A percentile compares a stretch with the other conserved stretches of the same genome.
phyloP scores from a whole-genome alignment of 176 grass and related monocot species.

The Puya raimondii region DNA sequence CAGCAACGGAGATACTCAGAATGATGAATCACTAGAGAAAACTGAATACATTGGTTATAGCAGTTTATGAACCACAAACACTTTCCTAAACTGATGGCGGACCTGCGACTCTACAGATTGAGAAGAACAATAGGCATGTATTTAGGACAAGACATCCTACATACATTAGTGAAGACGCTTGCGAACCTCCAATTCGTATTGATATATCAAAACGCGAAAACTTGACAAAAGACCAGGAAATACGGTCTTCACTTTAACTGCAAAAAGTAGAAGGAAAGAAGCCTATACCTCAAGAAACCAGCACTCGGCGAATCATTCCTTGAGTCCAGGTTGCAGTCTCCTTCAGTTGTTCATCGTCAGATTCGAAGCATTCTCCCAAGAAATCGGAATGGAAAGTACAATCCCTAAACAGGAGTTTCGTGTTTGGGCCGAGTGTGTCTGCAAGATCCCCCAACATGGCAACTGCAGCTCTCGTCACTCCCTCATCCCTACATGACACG shows the following conservation, averaged over 20 bases:
- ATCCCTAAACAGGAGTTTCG: conserved; percentile 41
- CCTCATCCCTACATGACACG: conserved; percentile 38
- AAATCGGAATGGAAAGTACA: conserved; percentile 49
- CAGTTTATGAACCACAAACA: not conserved
- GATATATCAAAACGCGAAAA: too few relatives aligned
- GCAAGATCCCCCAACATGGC: conserved; percentile 52
- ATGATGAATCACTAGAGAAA: not conserved
- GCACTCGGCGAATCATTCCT: conserved; percentile 51
- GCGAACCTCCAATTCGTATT: not conserved
- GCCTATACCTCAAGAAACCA: conserved; percentile 41
- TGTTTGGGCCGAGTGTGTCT: conserved; percentile 42
- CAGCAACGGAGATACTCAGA: not conserved
- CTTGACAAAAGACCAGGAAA: not conserved
- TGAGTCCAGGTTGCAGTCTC: conserved; percentile 64
- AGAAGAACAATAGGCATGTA: conserved; percentile 6
- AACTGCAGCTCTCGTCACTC: conserved; percentile 51
- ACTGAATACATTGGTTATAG: not conserved
- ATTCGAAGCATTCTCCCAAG: conserved; percentile 46
- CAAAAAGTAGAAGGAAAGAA: conserved; percentile 4
- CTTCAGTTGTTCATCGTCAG: conserved; percentile 52
- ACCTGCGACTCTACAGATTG: conserved; percentile 22
- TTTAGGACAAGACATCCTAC: conserved; percentile 10
- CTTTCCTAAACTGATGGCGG: conserved; percentile 21
- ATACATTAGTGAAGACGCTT: not conserved
- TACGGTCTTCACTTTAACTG: conserved; percentile 1